phyloP scores from a whole-genome alignment of 768 basidiomycete species.

The Sistotremastrum suecicum region DNA sequence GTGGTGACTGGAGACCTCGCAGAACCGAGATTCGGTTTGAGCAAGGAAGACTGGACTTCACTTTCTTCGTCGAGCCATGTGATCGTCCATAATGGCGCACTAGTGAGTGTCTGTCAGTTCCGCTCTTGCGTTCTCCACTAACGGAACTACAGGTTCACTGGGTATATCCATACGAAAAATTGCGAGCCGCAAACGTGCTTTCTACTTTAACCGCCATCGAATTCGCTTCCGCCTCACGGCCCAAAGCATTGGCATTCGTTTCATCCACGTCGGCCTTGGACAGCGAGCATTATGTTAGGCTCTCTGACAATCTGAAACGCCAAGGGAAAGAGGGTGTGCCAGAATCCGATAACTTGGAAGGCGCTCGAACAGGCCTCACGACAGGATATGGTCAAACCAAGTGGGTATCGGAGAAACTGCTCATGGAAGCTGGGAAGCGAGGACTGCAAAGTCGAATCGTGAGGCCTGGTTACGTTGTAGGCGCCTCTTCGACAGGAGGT shows the following conservation, averaged over 20 bases:
- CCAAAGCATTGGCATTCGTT: slow-evolving; percentile 79
- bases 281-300: slow-evolving; percentile 75
- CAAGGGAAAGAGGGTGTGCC: slow-evolving; percentile 41
- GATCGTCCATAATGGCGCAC: slow-evolving; percentile 90
- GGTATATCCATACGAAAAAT: slow-evolving; percentile 94
- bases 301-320: slow-evolving; percentile 51
- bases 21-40: slow-evolving; percentile 59
- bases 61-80: slow-evolving; percentile 64
- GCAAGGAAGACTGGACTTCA: slow-evolving; percentile 44
- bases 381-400: slow-evolving; percentile 96
- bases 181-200: slow-evolving; percentile 86
- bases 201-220: slow-evolving; percentile 76
- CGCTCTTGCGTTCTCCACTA: not conserved
- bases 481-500: slow-evolving; percentile 82
- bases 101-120: slow-evolving; percentile 42
- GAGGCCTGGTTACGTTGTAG: slow-evolving; percentile 92
- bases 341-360: slow-evolving; percentile 82
- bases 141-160: slow-evolving; percentile 65
- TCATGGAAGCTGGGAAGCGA: slow-evolving; percentile 81
- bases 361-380: slow-evolving; percentile 56
- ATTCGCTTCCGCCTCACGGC: slow-evolving; percentile 57
- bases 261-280: slow-evolving; percentile 95
- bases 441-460: slow-evolving; percentile 79
- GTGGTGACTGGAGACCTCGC: slow-evolving; percentile 79
- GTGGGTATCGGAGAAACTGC: slow-evolving; percentile 93